Conservation (phyloP, 2,329 filamentous ascomycete genomes). For the Fusarium falciforme region DNA sequence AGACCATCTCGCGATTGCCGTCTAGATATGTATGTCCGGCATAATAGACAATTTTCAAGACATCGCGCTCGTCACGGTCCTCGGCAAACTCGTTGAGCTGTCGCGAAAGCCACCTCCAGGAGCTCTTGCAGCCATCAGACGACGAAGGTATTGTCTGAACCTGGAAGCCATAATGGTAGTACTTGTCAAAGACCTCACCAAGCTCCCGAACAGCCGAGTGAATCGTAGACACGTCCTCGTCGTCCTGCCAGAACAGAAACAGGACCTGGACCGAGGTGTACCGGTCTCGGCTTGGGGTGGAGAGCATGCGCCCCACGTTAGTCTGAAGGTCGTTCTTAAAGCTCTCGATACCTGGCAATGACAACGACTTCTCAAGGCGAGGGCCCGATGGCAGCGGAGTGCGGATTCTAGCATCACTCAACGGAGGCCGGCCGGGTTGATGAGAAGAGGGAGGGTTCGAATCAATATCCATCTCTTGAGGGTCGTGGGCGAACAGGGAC, state of each 20-base stretch:
- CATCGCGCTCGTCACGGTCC: constrained; percentile 64
- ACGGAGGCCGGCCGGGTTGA: constrained; percentile 52
- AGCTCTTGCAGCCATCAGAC: constrained; percentile 59
- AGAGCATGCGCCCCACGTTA: constrained; percentile 61
- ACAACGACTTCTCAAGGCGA: constrained; percentile 62
- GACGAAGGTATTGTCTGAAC: constrained; percentile 62
- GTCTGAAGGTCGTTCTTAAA: constrained; percentile 65
- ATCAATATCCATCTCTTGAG: constrained; percentile 69
- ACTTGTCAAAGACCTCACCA: constrained; percentile 61
- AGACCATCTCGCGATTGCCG: constrained; percentile 66
- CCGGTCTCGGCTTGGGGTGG: constrained; percentile 62
- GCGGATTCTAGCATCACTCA: constrained; percentile 63
- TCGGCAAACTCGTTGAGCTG: constrained; percentile 65
- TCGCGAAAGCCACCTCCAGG: constrained; percentile 65
- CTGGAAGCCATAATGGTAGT: constrained; percentile 64
- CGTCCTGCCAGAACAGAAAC: constrained; percentile 68
- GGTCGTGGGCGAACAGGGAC: constrained; percentile 56
- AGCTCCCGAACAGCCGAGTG: constrained; percentile 59
- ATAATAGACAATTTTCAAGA: constrained; percentile 70
- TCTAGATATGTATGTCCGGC: constrained; percentile 66
- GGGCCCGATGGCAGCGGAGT: constrained; percentile 68
- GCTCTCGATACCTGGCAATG: constrained; percentile 62
- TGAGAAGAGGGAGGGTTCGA: constrained; percentile 46
- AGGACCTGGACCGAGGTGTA: constrained; percentile 65
- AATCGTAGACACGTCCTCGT: constrained; percentile 57